These are phyloP conservation scores for Tetrahymena malaccensis DNA, from an alignment of 73 alveolate species.

Conservation along the genomic window DNA sequence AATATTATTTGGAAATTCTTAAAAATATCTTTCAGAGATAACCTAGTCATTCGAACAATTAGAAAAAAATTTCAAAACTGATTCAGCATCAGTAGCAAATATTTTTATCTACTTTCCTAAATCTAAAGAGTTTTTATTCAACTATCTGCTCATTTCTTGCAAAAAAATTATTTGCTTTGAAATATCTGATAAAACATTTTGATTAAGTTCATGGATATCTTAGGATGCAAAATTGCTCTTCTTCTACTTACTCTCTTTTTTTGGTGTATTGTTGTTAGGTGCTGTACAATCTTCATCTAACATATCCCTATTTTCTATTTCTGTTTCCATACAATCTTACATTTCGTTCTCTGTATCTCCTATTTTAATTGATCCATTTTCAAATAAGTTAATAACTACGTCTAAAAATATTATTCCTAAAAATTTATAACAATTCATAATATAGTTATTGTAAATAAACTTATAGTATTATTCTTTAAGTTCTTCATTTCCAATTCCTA, in stretches of 20 bases:
- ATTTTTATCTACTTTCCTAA: not conserved
- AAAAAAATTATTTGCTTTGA: not conserved
- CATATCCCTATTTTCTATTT: not conserved
- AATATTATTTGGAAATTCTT: not conserved
- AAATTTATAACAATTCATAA: not conserved
- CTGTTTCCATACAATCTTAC: not conserved
- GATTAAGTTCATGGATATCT: not conserved
- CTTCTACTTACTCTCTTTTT: not conserved
- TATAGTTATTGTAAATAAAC: not conserved
- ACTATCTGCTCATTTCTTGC: not conserved
- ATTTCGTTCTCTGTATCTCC: not conserved
- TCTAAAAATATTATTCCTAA: not conserved
- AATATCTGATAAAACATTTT: not conserved
- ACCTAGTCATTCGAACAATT: not conserved
- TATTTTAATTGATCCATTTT: not conserved
- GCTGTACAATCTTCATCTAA: not conserved
- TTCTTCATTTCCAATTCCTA: not conserved
- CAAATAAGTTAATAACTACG: not conserved
- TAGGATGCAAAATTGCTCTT: not conserved
- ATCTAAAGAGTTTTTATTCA: not conserved
- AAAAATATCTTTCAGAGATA: not conserved
- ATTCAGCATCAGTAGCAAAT: not conserved
- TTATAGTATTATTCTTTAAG: not conserved
- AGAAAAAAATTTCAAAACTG: not conserved
- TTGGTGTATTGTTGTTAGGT: not conserved